phyloP scores from a whole-genome alignment of 2,329 filamentous ascomycete species.

The Epichloe amarillans region DNA sequence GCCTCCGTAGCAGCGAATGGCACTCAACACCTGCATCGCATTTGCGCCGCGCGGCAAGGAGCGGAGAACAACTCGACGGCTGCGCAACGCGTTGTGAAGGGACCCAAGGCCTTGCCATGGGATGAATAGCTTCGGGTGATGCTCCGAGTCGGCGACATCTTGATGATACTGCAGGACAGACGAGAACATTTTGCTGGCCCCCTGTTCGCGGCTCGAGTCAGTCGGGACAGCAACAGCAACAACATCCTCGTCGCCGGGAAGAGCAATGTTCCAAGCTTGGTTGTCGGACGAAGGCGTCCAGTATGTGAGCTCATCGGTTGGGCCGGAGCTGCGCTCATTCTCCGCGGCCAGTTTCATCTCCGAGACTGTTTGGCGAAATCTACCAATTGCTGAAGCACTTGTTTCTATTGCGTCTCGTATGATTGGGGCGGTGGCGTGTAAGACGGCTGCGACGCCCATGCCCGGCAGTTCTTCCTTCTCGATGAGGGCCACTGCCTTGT shows the following conservation, averaged over 20 bases:
- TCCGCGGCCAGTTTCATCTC: background rate
- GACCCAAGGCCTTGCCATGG: background rate
- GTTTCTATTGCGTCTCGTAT: background rate
- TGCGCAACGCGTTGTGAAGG: background rate
- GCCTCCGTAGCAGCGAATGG: slow-evolving; percentile 8
- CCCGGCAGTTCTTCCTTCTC: background rate
- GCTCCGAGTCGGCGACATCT: background rate
- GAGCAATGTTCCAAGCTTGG: background rate
- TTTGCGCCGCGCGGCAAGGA: slow-evolving; percentile 10
- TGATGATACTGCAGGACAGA: slow-evolving; percentile 3
- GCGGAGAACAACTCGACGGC: slow-evolving; percentile 12
- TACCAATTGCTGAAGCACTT: background rate
- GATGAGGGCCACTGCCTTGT: background rate
- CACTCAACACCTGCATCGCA: slow-evolving; percentile 9
- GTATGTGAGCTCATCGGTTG: background rate
- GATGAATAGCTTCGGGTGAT: slow-evolving; percentile 1
- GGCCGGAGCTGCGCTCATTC: background rate
- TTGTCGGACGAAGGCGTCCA: background rate
- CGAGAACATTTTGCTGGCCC: no score
- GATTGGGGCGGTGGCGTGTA: background rate
- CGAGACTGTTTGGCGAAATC: background rate
- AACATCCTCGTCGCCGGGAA: background rate
- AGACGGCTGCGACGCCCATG: background rate
- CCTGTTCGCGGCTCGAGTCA: background rate
- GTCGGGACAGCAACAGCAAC: no score